phyloP scores from a whole-genome alignment of 2,329 filamentous ascomycete genomes.

The Cladorrhinum sp. region DNA sequence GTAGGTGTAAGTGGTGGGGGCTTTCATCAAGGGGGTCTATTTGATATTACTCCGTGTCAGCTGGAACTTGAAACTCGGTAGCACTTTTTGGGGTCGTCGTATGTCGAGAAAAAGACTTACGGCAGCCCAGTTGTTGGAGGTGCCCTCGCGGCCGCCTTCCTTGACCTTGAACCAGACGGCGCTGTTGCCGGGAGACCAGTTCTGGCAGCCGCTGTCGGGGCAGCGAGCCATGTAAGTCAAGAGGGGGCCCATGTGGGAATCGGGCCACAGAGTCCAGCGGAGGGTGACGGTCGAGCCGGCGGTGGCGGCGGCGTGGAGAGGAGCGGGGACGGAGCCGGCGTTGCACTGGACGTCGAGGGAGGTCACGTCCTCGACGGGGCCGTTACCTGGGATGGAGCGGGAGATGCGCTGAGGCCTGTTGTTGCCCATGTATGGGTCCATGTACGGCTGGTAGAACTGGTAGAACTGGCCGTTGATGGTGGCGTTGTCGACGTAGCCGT shows the following conservation, averaged over 20 bases:
- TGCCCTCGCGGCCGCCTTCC: constrained; percentile 48
- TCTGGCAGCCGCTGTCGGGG: constrained; percentile 49
- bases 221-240: constrained; percentile 61
- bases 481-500: constrained; percentile 48
- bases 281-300: constrained; percentile 54
- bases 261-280: constrained; percentile 52
- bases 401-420: constrained; percentile 49
- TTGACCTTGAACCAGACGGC: constrained; percentile 58
- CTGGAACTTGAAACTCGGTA: no score
- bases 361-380: constrained; percentile 53
- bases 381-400: constrained; percentile 56
- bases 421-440: constrained; percentile 41
- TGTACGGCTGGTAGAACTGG: constrained; percentile 40
- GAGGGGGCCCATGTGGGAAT: constrained; percentile 51
- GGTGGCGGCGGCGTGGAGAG: constrained; percentile 50
- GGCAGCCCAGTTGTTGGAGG: constrained; percentile 46
- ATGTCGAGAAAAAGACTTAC: constrained; percentile 28
- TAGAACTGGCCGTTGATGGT: constrained; percentile 42
- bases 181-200: constrained; percentile 42
- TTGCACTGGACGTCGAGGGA: constrained; percentile 54
- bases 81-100: no score
- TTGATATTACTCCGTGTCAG: no score
- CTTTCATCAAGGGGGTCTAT: constrained; percentile 42
- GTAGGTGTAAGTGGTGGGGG: constrained; percentile 45
- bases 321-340: constrained; percentile 48